These are phyloP conservation scores for Rhodomyrtus tomentosa DNA, from an alignment of 345 rosid species.

Conservation along the genomic window DNA sequence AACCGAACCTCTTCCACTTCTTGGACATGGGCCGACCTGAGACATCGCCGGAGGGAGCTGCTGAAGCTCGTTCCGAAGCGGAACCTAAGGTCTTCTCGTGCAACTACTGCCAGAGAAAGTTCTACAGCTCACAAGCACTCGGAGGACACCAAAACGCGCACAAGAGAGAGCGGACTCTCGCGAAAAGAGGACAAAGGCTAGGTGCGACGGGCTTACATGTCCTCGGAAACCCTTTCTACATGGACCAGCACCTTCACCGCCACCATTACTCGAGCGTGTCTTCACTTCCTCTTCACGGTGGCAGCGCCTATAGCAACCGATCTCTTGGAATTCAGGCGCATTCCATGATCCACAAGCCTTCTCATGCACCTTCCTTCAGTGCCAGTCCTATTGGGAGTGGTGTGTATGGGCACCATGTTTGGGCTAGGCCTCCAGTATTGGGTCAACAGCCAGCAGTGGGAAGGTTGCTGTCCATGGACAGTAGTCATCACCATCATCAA, in stretches of 20 bases:
- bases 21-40: slow-evolving; percentile 20
- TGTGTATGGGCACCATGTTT: neutral
- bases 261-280: slow-evolving; percentile 23
- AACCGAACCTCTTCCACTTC: slow-evolving; percentile 54
- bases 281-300: slow-evolving; percentile 32
- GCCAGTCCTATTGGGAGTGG: neutral
- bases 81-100: slow-evolving; percentile 25
- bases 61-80: slow-evolving; percentile 2
- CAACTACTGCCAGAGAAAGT: slow-evolving; percentile 25
- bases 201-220: neutral
- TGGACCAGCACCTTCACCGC: slow-evolving; percentile 4
- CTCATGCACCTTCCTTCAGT: neutral
- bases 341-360: slow-evolving; percentile 14
- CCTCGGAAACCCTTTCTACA: slow-evolving; percentile 38
- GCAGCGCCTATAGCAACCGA: slow-evolving; percentile 4
- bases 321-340: slow-evolving; percentile 28
- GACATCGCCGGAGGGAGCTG: neutral
- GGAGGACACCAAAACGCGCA: slow-evolving; percentile 29
- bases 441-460: slow-evolving; percentile 5
- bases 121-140: slow-evolving; percentile 26
- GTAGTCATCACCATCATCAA: slow-evolving; percentile 9
- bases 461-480: neutral
- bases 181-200: slow-evolving; percentile 18
- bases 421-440: neutral
- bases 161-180: slow-evolving; percentile 36